Conservation (phyloP, 164 flowering plant species). For the Sedum album region DNA sequence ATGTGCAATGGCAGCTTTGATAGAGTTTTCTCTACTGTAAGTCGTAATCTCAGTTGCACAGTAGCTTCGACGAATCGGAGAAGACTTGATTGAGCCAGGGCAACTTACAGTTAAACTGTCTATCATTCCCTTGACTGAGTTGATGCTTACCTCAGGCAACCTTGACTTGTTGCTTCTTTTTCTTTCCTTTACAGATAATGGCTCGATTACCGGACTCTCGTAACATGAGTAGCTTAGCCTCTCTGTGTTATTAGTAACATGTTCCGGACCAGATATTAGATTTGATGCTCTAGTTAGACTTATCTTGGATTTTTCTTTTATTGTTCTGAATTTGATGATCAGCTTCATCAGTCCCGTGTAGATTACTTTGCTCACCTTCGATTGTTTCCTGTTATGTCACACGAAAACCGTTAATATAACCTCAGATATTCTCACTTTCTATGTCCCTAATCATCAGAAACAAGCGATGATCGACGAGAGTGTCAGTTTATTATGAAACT, state of each 20-base stretch:
- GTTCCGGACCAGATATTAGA: background rate
- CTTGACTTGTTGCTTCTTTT: background rate
- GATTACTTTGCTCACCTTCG: background rate
- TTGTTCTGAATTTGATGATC: background rate
- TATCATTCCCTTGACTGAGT: background rate
- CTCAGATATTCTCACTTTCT: too few species aligned
- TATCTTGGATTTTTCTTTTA: background rate
- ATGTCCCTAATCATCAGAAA: too few species aligned
- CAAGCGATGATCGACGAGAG: too few species aligned
- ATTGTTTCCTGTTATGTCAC: background rate
- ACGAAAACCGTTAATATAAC: background rate
- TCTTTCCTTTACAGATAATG: background rate
- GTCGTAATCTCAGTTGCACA: background rate
- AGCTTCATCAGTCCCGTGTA: background rate
- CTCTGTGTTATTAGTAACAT: background rate
- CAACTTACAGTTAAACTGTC: slow-evolving; percentile 1
- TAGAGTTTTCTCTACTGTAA: background rate
- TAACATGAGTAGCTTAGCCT: slow-evolving; percentile 3
- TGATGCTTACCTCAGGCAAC: slow-evolving; percentile 1
- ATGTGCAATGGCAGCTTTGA: background rate
- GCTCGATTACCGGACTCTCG: background rate
- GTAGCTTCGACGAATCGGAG: background rate
- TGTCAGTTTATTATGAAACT: too few species aligned
- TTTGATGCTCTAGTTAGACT: background rate
- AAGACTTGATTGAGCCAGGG: slow-evolving; percentile 5